A percentile compares a stretch with the other conserved stretches of the same genome.
Conservation (phyloP, 306 rosid species). For the Vicia sativa region DNA sequence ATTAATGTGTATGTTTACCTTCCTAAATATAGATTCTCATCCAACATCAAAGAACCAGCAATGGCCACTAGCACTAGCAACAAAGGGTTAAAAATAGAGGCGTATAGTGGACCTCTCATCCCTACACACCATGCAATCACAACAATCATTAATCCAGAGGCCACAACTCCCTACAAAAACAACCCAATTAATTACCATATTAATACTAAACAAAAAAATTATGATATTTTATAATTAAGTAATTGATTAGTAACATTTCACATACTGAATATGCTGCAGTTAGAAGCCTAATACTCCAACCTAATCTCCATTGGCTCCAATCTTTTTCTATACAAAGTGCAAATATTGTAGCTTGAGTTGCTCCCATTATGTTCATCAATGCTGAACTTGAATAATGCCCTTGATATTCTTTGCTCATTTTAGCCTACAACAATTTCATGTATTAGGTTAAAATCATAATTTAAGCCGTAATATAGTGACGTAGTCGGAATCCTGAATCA, state of each 20-base stretch:
- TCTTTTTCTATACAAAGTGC: slow-evolving; percentile 58
- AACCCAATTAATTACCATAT: neutral
- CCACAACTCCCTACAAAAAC: slow-evolving; percentile 52
- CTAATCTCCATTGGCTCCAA: slow-evolving; percentile 64
- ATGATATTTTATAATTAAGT: neutral
- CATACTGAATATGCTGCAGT: slow-evolving; percentile 55
- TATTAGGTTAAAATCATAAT: neutral
- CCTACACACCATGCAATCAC: slow-evolving; percentile 45
- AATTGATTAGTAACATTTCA: neutral
- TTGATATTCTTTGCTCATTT: slow-evolving; percentile 50
- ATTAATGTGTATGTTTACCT: slow-evolving; percentile 34
- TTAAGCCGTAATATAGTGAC: neutral
- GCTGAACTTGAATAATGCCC: slow-evolving; percentile 56
- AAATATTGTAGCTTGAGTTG: slow-evolving; percentile 44
- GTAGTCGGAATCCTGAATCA: too few relatives aligned
- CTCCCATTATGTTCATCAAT: slow-evolving; percentile 55
- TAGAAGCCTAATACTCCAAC: slow-evolving; percentile 68
- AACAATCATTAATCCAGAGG: slow-evolving; percentile 42
- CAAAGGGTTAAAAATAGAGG: slow-evolving; percentile 52
- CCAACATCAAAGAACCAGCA: slow-evolving; percentile 46
- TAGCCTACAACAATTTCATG: neutral
- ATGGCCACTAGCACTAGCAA: slow-evolving; percentile 43
- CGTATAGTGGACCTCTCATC: slow-evolving; percentile 64
- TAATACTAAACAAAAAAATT: neutral
- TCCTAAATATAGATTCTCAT: slow-evolving; percentile 47